Evolutionary conservation across 257 asterid genomes (phyloP), one percentile per base, ranked within the genome.

Genomic region (Salvia hispanica): DNA sequence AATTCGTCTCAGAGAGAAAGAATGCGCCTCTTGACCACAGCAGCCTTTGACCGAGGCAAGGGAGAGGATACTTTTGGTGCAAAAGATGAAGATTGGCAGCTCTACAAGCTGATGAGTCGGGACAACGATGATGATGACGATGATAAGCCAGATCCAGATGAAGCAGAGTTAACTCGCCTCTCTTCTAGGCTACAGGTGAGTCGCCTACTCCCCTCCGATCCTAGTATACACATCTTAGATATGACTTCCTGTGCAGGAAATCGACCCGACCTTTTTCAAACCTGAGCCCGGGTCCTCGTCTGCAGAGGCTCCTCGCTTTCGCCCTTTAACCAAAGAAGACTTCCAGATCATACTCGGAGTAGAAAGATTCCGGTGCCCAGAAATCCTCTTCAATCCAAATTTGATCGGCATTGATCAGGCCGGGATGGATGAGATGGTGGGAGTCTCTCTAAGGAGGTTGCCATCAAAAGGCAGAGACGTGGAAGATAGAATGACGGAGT

Each of bases 21-120:
- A 78, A 94, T 94, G 99, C 96, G 97, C 61, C 91, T 94, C 66
- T 79, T 94, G 81, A 85, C 99, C n/a, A 82, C 99, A 13, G 99
- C 99, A 21, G 99, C 99, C 79, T 94, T 88, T 77, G 99, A 94
- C 79, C 83, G 97, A 15, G 99, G 99, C 52, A 94, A 94, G 76
- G 99, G 97, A 60, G 99, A 94, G 85, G 99, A 94, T 69, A 90
- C 99, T 67, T 93, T 94, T 59, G 99, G 99, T 42, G 75, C 84
- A 31, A 91, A 59, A 76, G 99, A 94, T 67, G 99, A 94, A 75
- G 99, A 94, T 76, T 94, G 99, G 99, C 95, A 90, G 77, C 97
- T 94, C 43, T 94, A 94, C 90, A 94, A 94, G 85, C 85, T 85
- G 57, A 94, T 91, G 99, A 87, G 99, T 72, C 76, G 75, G 78